phyloP scores from a whole-genome alignment of 108 stramenopile species.

The Stephanodiscus triporus region DNA sequence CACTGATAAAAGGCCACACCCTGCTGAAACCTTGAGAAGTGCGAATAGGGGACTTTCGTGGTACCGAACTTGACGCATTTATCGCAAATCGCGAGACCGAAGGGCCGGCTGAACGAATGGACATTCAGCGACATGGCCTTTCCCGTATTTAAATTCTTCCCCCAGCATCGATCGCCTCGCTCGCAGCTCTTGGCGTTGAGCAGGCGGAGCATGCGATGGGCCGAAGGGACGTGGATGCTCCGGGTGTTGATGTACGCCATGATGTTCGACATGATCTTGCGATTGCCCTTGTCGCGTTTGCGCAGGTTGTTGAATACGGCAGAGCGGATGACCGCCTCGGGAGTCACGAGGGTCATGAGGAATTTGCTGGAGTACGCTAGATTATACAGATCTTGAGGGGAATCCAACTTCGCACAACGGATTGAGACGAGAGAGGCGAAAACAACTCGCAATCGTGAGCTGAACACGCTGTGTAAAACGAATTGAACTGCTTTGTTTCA shows the following conservation, averaged over 20 bases:
- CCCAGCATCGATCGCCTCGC: conserved; percentile 46
- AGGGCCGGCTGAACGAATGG: conserved; percentile 13
- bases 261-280: conserved; percentile 33
- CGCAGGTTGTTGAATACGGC: conserved; percentile 43
- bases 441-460: background rate
- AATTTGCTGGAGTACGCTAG: conserved; percentile 22
- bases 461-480: background rate
- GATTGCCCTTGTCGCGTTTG: conserved; percentile 26
- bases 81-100: conserved; percentile 47
- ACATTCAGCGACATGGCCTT: conserved; percentile 21
- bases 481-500: background rate
- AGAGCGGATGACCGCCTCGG: conserved; percentile 36
- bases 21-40: conserved; percentile 26
- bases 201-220: conserved; percentile 34
- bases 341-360: conserved; percentile 32
- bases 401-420: conserved; percentile 12
- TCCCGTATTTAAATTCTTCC: conserved; percentile 41
- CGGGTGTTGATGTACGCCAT: conserved; percentile 33
- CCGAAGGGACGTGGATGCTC: conserved; percentile 45
- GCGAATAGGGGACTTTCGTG: conserved; percentile 30
- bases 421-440: background rate
- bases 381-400: conserved; percentile 37
- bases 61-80: conserved; percentile 47
- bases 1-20: conserved; percentile 42
- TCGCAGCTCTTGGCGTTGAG: conserved; percentile 47